Percentiles rank a stretch among this genome's conserved stretches.
Conservation (phyloP, 2,329 filamentous ascomycete species). For the Pyrenophora graminea region DNA sequence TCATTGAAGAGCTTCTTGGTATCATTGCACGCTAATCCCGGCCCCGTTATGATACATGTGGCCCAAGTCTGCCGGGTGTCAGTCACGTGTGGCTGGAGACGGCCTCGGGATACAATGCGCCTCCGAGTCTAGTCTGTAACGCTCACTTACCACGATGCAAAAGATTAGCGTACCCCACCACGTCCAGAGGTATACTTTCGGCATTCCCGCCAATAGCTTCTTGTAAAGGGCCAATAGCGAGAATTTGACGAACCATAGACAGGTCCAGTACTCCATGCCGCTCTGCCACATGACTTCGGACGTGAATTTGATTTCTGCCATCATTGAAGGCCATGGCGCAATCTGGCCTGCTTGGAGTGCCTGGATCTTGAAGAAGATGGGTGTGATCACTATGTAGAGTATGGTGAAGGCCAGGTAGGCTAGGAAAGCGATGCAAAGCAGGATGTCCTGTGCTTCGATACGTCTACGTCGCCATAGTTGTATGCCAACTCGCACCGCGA, state of each 20-base stretch:
- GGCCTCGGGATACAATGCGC: neutral
- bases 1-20: constrained; percentile 32
- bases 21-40: constrained; percentile 42
- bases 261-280: constrained; percentile 46
- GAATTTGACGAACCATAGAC: constrained; percentile 49
- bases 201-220: constrained; percentile 41
- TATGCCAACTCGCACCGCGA: constrained; percentile 15
- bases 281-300: constrained; percentile 48
- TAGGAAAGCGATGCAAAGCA: constrained; percentile 33
- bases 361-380: constrained; percentile 40
- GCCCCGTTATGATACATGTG: constrained; percentile 45
- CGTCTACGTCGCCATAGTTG: constrained; percentile 17
- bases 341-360: constrained; percentile 27
- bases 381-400: constrained; percentile 45
- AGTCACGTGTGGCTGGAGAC: neutral
- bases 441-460: constrained; percentile 16
- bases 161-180: constrained; percentile 47
- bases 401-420: constrained; percentile 33
- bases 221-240: constrained; percentile 49
- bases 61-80: constrained; percentile 37
- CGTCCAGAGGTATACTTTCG: constrained; percentile 34
- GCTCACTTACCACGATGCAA: constrained; percentile 37
- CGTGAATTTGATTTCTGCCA: constrained; percentile 36
- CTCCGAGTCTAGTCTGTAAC: neutral
- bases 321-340: constrained; percentile 33